These are phyloP conservation scores for Gryganskiella cystojenkinii DNA, from an alignment of 192 early-diverging fungal species.

Conservation along the genomic window DNA sequence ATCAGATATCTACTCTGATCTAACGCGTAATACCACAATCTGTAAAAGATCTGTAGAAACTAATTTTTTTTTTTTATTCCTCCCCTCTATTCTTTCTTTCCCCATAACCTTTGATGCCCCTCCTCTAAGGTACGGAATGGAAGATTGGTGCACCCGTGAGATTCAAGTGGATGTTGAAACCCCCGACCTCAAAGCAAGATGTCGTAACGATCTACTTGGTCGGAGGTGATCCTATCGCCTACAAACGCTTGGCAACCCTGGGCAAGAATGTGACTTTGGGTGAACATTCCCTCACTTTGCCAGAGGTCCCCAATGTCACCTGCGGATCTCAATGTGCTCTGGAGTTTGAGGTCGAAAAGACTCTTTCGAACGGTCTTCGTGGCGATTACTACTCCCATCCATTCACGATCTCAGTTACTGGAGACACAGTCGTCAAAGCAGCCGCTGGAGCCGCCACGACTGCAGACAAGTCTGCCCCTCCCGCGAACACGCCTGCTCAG, in stretches of 20 bases:
- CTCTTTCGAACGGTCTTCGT: neutral
- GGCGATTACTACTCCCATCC: constrained; percentile 30
- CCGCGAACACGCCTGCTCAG: too few species aligned
- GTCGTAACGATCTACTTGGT: constrained; percentile 19
- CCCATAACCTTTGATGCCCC: too few species aligned
- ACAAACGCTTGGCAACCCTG: constrained; percentile 4
- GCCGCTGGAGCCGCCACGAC: neutral
- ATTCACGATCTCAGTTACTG: constrained; percentile 18
- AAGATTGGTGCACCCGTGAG: constrained; percentile 6
- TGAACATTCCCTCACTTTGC: neutral
- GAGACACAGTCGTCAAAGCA: neutral
- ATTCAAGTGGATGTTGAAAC: constrained; percentile 17
- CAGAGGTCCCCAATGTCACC: constrained; percentile 11
- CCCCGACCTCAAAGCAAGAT: neutral
- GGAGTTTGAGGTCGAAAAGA: neutral
- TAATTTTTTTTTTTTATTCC: neutral
- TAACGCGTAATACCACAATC: neutral
- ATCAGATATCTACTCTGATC: neutral
- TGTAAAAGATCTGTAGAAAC: neutral
- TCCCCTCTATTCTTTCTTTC: neutral
- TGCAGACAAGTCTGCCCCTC: constrained; percentile 9
- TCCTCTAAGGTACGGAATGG: constrained; percentile 13
- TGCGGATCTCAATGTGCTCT: constrained; percentile 19
- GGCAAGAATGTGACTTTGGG: neutral
- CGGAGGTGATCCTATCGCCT: constrained; percentile 25